A percentile compares a stretch with the other conserved stretches of the same genome.
Evolutionary conservation across 495 filamentous ascomycete species (phyloP).

Genomic region (Annulohypoxylon moriforme): DNA sequence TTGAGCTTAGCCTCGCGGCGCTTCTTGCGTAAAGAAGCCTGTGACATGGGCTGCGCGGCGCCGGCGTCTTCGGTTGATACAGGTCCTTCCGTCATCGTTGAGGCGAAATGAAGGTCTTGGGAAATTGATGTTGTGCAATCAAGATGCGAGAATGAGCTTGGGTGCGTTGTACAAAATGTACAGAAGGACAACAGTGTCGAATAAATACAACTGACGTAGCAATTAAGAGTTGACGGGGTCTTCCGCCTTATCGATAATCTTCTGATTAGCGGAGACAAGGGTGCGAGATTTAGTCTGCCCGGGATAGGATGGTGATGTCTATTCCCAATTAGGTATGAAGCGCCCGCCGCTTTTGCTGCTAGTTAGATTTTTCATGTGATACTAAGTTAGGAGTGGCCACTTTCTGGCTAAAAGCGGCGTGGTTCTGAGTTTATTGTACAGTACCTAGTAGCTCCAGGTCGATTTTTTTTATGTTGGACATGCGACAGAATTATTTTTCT

Average conservation of each 20-base stretch:
- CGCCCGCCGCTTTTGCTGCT: not conserved
- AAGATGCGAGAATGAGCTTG: conserved; percentile 9
- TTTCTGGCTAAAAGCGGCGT: not conserved
- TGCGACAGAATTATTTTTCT: conserved; percentile 17
- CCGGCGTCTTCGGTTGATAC: conserved; percentile 53
- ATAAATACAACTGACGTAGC: conserved; percentile 36
- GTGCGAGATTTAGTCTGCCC: not conserved
- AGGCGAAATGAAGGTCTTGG: not conserved
- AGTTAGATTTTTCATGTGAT: not conserved
- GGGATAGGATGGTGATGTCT: too few relatives aligned
- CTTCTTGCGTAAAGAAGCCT: conserved; percentile 88
- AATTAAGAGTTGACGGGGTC: not conserved
- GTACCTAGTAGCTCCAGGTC: not conserved
- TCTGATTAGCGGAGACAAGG: conserved; percentile 13
- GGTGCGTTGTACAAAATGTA: conserved; percentile 29
- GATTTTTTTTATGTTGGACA: not conserved
- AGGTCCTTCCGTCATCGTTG: conserved; percentile 42
- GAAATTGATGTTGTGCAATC: conserved; percentile 14
- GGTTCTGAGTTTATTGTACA: not conserved
- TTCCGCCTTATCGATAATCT: conserved; percentile 32
- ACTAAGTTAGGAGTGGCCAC: not conserved
- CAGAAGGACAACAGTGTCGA: conserved; percentile 32
- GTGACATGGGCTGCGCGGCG: conserved; percentile 74
- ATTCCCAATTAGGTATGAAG: too few relatives aligned
- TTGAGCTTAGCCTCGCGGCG: conserved; percentile 90